A percentile compares a stretch with the other conserved stretches of the same genome.
Evolutionary conservation across 805 yeast genomes (phyloP).

Genomic region (Zygoascus ofunaensis): DNA sequence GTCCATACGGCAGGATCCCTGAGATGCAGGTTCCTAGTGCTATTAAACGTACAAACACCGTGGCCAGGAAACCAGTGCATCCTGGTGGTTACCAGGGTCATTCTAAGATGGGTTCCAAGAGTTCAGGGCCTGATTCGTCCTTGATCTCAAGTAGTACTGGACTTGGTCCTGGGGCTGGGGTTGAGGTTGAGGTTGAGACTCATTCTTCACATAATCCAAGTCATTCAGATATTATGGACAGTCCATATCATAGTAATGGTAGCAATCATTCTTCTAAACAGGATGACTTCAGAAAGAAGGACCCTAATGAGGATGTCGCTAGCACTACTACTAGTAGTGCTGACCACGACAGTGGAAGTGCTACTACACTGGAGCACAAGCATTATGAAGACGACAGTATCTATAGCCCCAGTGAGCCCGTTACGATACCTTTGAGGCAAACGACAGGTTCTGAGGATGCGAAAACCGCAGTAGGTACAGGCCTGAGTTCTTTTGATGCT

Average conservation of each 20-base stretch:
- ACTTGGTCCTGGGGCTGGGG: too few relatives aligned
- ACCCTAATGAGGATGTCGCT: neutral
- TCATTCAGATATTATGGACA: neutral
- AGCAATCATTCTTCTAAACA: neutral
- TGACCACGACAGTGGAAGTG: neutral
- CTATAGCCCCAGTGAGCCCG: neutral
- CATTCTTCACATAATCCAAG: neutral
- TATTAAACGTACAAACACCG: conserved; percentile 4
- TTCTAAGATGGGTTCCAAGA: neutral
- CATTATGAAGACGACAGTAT: neutral
- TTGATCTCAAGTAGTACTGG: too few relatives aligned
- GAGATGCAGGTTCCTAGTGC: conserved; percentile 17
- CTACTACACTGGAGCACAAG: neutral
- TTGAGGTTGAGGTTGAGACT: neutral
- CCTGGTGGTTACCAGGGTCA: neutral
- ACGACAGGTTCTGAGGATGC: neutral
- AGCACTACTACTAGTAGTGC: neutral
- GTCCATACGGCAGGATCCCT: conserved; percentile 18
- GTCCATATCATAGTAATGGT: too few relatives aligned
- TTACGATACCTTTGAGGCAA: neutral
- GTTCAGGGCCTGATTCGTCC: neutral
- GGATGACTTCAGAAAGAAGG: neutral
- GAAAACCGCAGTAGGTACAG: neutral
- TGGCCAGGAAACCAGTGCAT: neutral
- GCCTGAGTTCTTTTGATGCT: neutral